Percentiles rank a stretch among this genome's conserved stretches.
Evolutionary conservation across 129 eudicot genomes (phyloP).

Genomic region (Rutidosis leptorrhynchoides): DNA sequence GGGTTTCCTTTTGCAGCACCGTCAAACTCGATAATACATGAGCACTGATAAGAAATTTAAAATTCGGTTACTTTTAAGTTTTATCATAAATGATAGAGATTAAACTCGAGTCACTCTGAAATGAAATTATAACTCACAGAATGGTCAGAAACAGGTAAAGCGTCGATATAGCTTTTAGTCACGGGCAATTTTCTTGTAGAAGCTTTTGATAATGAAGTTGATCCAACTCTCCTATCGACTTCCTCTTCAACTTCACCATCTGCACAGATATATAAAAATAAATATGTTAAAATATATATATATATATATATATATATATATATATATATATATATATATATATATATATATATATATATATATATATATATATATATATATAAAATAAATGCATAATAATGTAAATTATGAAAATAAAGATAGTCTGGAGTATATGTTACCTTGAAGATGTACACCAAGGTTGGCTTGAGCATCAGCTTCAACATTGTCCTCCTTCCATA

Average conservation of each 20-base stretch:
- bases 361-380: no score
- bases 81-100: background rate
- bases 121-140: slow-evolving; percentile 71
- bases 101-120: slow-evolving; percentile 1
- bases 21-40: slow-evolving; percentile 84
- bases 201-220: slow-evolving; percentile 44
- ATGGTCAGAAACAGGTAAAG: slow-evolving; percentile 59
- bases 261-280: slow-evolving; percentile 30
- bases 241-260: slow-evolving; percentile 80
- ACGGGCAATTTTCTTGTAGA: slow-evolving; percentile 44
- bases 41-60: slow-evolving; percentile 50
- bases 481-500: slow-evolving; percentile 58
- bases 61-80: no score
- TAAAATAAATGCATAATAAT: no score
- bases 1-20: slow-evolving; percentile 99
- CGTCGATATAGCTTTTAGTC: slow-evolving; percentile 50
- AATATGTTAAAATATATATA: background rate
- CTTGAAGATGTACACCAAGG: slow-evolving; percentile 53
- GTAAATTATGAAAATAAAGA: background rate
- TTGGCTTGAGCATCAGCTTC: slow-evolving; percentile 95
- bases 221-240: slow-evolving; percentile 50
- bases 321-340: no score
- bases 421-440: slow-evolving; percentile 27
- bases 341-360: no score
- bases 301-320: slow-evolving; percentile 10